Percentiles rank a stretch among this genome's conserved stretches.
These are phyloP conservation scores for Sphenostylis stenocarpa DNA, from an alignment of 306 rosid species.

Conservation along the genomic window DNA sequence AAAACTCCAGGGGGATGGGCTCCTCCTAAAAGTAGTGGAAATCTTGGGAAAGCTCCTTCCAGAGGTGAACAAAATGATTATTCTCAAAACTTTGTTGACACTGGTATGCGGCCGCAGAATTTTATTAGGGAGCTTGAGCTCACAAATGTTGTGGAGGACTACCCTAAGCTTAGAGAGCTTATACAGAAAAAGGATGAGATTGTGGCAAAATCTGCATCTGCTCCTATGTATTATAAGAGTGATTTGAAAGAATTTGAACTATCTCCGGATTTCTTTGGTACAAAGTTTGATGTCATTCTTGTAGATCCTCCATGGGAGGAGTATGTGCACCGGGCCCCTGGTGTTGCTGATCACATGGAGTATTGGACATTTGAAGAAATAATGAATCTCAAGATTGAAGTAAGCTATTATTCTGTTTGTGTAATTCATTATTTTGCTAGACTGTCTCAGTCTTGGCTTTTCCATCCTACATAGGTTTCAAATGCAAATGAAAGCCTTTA, in stretches of 20 bases:
- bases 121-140: constrained; percentile 98
- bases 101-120: constrained; percentile 98
- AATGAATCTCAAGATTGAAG: constrained; percentile 98
- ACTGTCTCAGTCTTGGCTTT: constrained; percentile 19
- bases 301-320: constrained; percentile 99
- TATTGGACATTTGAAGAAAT: constrained; percentile 99
- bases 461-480: constrained; percentile 9
- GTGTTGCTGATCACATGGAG: constrained; percentile 96
- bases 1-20: constrained; percentile 89
- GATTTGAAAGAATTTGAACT: constrained; percentile 93
- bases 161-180: constrained; percentile 98
- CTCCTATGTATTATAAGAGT: constrained; percentile 80
- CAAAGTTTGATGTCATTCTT: constrained; percentile 98
- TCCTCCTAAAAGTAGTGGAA: constrained; percentile 74
- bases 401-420: constrained; percentile 37
- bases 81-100: constrained; percentile 96
- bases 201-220: constrained; percentile 75
- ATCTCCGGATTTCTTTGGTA: constrained; percentile 91
- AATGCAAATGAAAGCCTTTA: constrained; percentile 22
- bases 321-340: constrained; percentile 98
- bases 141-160: constrained; percentile 95
- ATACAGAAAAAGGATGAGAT: constrained; percentile 99
- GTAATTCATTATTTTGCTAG: background rate
- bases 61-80: constrained; percentile 99
- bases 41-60: constrained; percentile 97